These are phyloP conservation scores for Agrocybe pediades DNA, from an alignment of 768 basidiomycete species.

Conservation along the genomic window DNA sequence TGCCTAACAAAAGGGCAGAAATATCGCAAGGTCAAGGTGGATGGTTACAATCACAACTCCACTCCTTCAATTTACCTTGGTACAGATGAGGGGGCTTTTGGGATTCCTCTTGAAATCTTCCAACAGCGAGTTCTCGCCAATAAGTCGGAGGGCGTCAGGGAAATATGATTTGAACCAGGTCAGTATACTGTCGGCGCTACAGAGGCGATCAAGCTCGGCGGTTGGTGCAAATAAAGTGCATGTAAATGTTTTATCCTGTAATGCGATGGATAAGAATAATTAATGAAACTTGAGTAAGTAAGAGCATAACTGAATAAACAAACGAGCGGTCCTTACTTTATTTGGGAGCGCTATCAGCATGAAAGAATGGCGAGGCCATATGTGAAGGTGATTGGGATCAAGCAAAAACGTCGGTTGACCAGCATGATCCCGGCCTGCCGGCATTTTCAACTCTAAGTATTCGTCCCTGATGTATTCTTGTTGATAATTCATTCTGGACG, in stretches of 20 bases:
- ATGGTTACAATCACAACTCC: constrained; percentile 24
- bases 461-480: constrained; percentile 96
- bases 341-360: constrained; percentile 99
- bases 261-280: constrained; percentile 27
- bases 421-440: constrained; percentile 64
- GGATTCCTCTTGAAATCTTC: constrained; percentile 84
- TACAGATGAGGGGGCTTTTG: constrained; percentile 86
- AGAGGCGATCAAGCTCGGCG: constrained; percentile 68
- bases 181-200: constrained; percentile 54
- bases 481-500: constrained; percentile 85
- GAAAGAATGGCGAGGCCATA: constrained; percentile 98
- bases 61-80: constrained; percentile 65
- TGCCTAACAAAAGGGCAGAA: constrained; percentile 47
- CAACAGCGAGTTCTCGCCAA: constrained; percentile 79
- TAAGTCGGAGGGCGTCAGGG: constrained; percentile 82
- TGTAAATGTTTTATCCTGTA: constrained; percentile 94
- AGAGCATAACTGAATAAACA: constrained; percentile 20
- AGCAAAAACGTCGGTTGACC: constrained; percentile 76
- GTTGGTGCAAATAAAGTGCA: constrained; percentile 94
- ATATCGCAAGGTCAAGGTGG: constrained; percentile 8
- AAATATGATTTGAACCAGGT: constrained; percentile 85
- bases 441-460: constrained; percentile 96
- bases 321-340: constrained; percentile 59
- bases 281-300: constrained; percentile 18
- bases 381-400: constrained; percentile 95